Evolutionary conservation across 1,284 basidiomycete genomes (phyloP).

Genomic region (Pulveroboletus ridleyi): DNA sequence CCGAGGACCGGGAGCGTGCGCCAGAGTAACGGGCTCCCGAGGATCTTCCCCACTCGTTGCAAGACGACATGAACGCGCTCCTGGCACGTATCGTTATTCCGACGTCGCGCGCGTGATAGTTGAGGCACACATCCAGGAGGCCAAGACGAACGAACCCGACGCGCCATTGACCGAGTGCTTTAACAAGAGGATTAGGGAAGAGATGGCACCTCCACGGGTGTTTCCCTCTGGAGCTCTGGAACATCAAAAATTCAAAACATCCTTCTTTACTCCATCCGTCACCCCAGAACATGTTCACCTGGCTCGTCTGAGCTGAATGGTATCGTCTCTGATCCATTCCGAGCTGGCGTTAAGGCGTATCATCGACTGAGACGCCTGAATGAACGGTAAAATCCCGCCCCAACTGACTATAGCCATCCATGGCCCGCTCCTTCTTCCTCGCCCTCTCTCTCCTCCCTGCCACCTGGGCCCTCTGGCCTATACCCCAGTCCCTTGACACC

Average conservation of each 20-base stretch:
- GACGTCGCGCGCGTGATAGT: slow-evolving; percentile 52
- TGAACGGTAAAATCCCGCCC: slow-evolving; percentile 57
- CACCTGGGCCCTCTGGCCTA: slow-evolving; percentile 57
- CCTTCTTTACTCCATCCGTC: too few species aligned
- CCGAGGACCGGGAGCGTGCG: slow-evolving; percentile 22
- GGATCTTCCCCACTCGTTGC: slow-evolving; percentile 54
- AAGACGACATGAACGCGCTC: slow-evolving; percentile 58
- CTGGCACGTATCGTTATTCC: slow-evolving; percentile 41
- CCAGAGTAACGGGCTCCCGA: slow-evolving; percentile 43
- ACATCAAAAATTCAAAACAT: slow-evolving; percentile 81
- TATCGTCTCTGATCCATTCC: too few species aligned
- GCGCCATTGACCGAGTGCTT: slow-evolving; percentile 70
- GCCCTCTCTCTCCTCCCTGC: slow-evolving; percentile 21
- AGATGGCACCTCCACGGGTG: slow-evolving; percentile 75
- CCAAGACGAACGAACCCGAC: slow-evolving; percentile 64
- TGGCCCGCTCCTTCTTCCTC: slow-evolving; percentile 21
- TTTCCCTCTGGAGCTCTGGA: too few species aligned
- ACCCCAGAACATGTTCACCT: too few species aligned
- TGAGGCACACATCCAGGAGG: slow-evolving; percentile 60
- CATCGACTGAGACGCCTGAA: too few species aligned
- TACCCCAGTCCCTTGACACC: slow-evolving; percentile 55
- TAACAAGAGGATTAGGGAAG: slow-evolving; percentile 66
- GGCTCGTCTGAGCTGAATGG: too few species aligned
- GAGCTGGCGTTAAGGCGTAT: too few species aligned
- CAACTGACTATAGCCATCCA: neutral